phyloP scores from a whole-genome alignment of 768 basidiomycete genomes.

The Suillus fuscotomentosus region DNA sequence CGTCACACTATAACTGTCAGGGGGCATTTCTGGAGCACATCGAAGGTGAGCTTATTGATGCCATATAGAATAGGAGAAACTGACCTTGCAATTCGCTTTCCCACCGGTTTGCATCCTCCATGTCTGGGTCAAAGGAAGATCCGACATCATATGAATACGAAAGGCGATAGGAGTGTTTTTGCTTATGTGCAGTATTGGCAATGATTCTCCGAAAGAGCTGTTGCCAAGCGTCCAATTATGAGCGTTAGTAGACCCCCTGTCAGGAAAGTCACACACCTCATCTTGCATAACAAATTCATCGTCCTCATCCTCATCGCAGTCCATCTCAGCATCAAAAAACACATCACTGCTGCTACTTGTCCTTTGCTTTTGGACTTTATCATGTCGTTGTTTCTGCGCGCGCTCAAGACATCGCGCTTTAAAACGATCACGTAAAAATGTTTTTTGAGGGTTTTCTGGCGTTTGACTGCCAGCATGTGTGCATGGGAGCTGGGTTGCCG shows the following conservation, averaged over 20 bases:
- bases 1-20: constrained; percentile 13
- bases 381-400: constrained; percentile 51
- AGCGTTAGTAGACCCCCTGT: constrained; percentile 11
- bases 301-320: constrained; percentile 54
- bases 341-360: constrained; percentile 45
- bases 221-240: background rate
- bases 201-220: constrained; percentile 71
- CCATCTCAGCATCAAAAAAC: constrained; percentile 45
- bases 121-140: constrained; percentile 72
- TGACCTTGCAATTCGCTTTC: constrained; percentile 52
- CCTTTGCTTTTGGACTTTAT: constrained; percentile 34
- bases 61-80: constrained; percentile 8
- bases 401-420: constrained; percentile 62
- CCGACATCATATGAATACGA: constrained; percentile 71
- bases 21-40: background rate
- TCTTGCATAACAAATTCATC: constrained; percentile 62
- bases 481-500: constrained; percentile 18
- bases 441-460: constrained; percentile 48
- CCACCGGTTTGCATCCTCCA: constrained; percentile 64
- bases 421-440: constrained; percentile 58
- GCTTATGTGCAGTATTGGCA: constrained; percentile 48
- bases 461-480: constrained; percentile 10
- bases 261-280: constrained; percentile 41
- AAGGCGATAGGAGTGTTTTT: constrained; percentile 52
- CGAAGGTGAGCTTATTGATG: background rate